Evolutionary conservation across 2,329 filamentous ascomycete species (phyloP).

Genomic region (Mariannaea sp.): DNA sequence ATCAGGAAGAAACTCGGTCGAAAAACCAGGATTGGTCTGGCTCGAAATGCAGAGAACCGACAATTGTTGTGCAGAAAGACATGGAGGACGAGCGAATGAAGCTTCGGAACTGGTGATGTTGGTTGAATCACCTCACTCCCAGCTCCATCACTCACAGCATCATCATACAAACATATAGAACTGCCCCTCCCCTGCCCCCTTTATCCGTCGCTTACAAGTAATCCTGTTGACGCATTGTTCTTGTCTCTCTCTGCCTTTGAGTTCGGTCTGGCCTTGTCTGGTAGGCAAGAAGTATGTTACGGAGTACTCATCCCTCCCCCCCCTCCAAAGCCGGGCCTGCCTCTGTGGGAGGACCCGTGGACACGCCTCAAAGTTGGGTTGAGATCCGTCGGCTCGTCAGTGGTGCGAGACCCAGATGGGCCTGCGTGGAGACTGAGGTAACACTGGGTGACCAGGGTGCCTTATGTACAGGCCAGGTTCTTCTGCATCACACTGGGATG

Average conservation of each 20-base stretch:
- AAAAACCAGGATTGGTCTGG: constrained; percentile 16
- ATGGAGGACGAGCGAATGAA: constrained; percentile 15
- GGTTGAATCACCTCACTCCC: not conserved
- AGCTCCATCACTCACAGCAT: not conserved
- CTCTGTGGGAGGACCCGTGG: constrained; percentile 38
- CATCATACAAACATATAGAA: not conserved
- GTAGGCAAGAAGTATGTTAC: no score
- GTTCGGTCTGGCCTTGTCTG: constrained; percentile 18
- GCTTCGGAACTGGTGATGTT: constrained; percentile 7
- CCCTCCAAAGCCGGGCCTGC: constrained; percentile 24
- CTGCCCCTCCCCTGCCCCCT: not conserved
- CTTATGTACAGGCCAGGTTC: constrained; percentile 42
- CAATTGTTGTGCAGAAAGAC: constrained; percentile 16
- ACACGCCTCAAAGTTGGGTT: constrained; percentile 45
- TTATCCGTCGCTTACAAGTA: no score
- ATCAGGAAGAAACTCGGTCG: not conserved
- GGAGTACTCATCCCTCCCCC: constrained; percentile 7
- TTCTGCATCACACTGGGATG: constrained; percentile 18
- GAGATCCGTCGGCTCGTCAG: constrained; percentile 46
- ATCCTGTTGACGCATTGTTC: not conserved
- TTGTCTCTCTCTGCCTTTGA: not conserved
- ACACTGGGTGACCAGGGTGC: constrained; percentile 40
- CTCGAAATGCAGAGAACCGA: constrained; percentile 12
- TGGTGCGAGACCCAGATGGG: constrained; percentile 47
- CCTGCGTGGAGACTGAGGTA: constrained; percentile 45